Evolutionary conservation across 345 rosid genomes (phyloP).

Genomic region (Populus deltoides): DNA sequence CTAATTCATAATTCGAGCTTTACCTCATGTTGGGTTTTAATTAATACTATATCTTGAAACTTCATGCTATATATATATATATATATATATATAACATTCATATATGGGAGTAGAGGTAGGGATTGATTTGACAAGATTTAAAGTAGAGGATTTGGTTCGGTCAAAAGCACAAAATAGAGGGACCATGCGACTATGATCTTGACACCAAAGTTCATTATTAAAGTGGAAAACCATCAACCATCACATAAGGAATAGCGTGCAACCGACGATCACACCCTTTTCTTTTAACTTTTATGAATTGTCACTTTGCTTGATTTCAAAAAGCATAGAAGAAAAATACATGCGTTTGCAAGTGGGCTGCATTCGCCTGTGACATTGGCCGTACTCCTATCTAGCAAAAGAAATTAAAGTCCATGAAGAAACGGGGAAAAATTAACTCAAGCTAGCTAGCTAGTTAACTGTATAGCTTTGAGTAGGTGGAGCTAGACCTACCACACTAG

Average conservation of each 20-base stretch:
- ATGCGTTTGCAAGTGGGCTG: conserved; percentile 13
- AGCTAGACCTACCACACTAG: neutral
- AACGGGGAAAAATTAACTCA: neutral
- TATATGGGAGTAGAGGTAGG: too few relatives aligned
- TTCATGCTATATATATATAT: too few relatives aligned
- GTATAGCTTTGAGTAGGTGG: conserved; percentile 9
- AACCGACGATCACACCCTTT: neutral
- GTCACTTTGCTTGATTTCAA: conserved; percentile 6
- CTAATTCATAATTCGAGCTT: too few relatives aligned
- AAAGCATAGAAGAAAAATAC: neutral
- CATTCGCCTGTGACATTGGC: neutral
- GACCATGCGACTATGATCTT: neutral
- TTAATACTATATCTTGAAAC: too few relatives aligned
- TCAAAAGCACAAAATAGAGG: neutral
- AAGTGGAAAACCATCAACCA: neutral
- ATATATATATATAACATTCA: too few relatives aligned
- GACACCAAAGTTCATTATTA: neutral
- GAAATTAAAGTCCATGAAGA: neutral
- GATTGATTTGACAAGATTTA: too few relatives aligned
- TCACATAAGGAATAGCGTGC: neutral
- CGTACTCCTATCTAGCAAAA: neutral
- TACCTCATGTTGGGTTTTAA: too few relatives aligned
- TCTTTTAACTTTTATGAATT: neutral
- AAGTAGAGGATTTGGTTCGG: neutral
- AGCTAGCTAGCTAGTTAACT: neutral